phyloP scores from a whole-genome alignment of 345 rosid species.

The Orychophragmus violaceus region DNA sequence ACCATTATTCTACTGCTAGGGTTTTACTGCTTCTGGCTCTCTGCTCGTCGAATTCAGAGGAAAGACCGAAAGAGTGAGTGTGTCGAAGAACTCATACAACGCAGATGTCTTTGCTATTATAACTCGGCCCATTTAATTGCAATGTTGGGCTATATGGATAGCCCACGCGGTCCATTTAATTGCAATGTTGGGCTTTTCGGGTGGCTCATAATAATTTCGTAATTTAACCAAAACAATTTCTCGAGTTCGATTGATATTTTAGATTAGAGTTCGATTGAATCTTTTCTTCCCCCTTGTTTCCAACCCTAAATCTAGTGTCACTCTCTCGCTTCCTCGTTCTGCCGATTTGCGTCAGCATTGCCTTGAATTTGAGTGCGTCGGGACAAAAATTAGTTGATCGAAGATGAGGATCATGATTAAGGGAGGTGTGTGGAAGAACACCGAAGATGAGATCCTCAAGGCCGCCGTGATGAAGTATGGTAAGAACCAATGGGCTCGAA shows the following conservation, averaged over 20 bases:
- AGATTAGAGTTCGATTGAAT: conserved; percentile 8
- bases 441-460: conserved; percentile 97
- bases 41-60: background rate
- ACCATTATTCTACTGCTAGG: conserved; percentile 56
- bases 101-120: background rate
- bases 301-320: conserved; percentile 27
- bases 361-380: conserved; percentile 4
- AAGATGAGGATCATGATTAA: conserved; percentile 99
- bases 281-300: background rate
- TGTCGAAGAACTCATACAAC: background rate
- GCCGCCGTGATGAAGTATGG: conserved; percentile 99
- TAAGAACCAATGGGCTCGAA: conserved; percentile 96
- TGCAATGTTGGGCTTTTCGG: background rate
- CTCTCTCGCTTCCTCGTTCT: conserved; percentile 14
- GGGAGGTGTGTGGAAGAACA: conserved; percentile 99
- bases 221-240: background rate
- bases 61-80: conserved; percentile 6
- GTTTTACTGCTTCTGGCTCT: conserved; percentile 17
- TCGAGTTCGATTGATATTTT: too few species aligned
- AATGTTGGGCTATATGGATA: too few species aligned
- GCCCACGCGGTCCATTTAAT: too few species aligned
- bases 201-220: background rate
- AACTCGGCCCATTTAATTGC: conserved; percentile 5
- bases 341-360: conserved; percentile 7
- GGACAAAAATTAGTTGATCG: conserved; percentile 16